These are phyloP conservation scores for Mucor circinelloides DNA, from an alignment of 371 early-diverging fungal species.

Conservation along the genomic window DNA sequence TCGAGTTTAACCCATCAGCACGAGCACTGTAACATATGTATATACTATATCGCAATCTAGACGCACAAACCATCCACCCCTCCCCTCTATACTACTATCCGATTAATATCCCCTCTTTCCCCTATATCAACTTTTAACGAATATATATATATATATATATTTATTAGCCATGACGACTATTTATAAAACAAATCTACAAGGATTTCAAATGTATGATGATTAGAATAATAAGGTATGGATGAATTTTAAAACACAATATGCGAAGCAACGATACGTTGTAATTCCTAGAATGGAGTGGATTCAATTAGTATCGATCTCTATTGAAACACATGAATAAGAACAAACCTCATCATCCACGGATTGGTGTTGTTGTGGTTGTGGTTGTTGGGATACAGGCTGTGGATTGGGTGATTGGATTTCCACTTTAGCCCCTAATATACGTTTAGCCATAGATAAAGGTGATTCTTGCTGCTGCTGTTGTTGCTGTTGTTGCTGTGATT, in stretches of 20 bases:
- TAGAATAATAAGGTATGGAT: background rate
- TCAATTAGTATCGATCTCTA: background rate
- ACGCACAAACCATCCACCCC: background rate
- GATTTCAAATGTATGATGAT: background rate
- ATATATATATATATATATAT: no score
- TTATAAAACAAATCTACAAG: conserved; percentile 9
- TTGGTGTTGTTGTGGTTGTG: conserved; percentile 19
- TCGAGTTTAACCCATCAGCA: background rate
- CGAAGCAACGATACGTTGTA: conserved; percentile 49
- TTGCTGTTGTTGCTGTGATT: background rate
- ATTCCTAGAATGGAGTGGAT: conserved; percentile 19
- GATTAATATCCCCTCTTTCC: background rate
- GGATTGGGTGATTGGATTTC: conserved; percentile 9
- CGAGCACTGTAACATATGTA: background rate
- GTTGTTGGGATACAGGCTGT: conserved; percentile 3
- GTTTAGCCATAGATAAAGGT: conserved; percentile 21
- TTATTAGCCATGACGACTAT: background rate
- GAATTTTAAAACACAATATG: conserved; percentile 49
- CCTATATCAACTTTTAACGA: background rate
- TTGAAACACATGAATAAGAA: background rate
- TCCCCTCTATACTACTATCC: background rate
- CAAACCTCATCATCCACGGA: conserved; percentile 43
- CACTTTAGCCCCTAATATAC: conserved; percentile 22
- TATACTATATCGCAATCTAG: background rate
- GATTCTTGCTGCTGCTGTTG: conserved; percentile 6